These are phyloP conservation scores for Aureobasidium sp. DNA, from an alignment of 2,329 filamentous ascomycete species.

Conservation along the genomic window DNA sequence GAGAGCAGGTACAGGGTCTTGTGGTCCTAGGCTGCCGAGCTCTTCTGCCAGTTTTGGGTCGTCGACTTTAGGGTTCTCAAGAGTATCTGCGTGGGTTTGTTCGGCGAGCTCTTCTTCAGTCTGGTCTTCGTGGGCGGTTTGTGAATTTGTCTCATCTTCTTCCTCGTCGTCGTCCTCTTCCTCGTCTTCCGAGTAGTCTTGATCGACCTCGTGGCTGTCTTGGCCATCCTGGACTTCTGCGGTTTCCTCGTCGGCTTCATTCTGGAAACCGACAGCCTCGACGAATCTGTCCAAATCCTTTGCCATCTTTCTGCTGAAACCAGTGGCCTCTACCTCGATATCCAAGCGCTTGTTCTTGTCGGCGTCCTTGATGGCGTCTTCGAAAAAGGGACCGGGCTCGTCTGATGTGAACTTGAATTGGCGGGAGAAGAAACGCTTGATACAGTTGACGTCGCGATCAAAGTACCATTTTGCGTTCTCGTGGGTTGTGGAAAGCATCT, in stretches of 20 bases:
- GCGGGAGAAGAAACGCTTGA: constrained; percentile 87
- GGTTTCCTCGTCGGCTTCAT: constrained; percentile 33
- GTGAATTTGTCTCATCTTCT: not conserved
- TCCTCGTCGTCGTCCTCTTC: constrained; percentile 15
- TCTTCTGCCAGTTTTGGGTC: constrained; percentile 21
- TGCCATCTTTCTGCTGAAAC: constrained; percentile 93
- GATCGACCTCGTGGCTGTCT: constrained; percentile 32
- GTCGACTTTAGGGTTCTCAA: constrained; percentile 17
- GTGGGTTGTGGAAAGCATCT: constrained; percentile 96
- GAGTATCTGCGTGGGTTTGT: not conserved
- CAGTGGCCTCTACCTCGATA: constrained; percentile 81
- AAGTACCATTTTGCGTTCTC: constrained; percentile 95
- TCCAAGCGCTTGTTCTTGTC: constrained; percentile 67
- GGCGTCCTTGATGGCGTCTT: constrained; percentile 68
- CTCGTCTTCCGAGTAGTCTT: constrained; percentile 23
- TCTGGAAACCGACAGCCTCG: constrained; percentile 55
- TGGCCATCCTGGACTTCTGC: constrained; percentile 31
- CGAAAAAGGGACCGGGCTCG: constrained; percentile 75
- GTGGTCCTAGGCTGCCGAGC: not conserved
- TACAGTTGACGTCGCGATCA: constrained; percentile 87
- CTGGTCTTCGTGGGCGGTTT: constrained; percentile 20
- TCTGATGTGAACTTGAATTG: constrained; percentile 82
- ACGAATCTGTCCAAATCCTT: constrained; percentile 91
- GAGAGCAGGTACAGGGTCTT: not conserved
- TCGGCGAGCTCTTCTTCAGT: not conserved